phyloP scores from a whole-genome alignment of 2,329 filamentous ascomycete species.

The Fusarium verrucosum region DNA sequence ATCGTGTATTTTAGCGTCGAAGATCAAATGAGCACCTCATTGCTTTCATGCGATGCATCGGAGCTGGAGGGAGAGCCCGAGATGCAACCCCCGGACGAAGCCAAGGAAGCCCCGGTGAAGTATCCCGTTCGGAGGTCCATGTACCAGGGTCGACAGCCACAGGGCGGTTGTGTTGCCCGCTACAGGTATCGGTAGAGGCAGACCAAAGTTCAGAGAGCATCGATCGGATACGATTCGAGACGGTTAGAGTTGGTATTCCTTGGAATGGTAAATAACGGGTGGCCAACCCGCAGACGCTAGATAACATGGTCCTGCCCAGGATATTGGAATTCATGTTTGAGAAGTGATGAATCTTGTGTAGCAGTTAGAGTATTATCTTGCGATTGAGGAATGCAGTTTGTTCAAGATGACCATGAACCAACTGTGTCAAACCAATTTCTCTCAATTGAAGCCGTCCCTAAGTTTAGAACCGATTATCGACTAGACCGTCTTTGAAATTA shows the following conservation, averaged over 20 bases:
- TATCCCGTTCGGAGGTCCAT: slow-evolving; percentile 34
- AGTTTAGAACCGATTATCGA: not conserved
- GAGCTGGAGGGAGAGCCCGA: slow-evolving; percentile 36
- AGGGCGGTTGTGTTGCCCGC: slow-evolving; percentile 17
- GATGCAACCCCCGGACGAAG: slow-evolving; percentile 37
- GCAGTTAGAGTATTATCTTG: not conserved
- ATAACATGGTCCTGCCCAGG: slow-evolving; percentile 9
- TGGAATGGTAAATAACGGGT: slow-evolving; percentile 40
- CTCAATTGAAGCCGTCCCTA: not conserved
- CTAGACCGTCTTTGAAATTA: not conserved
- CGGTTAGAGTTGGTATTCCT: slow-evolving; percentile 26
- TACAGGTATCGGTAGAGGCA: slow-evolving; percentile 11
- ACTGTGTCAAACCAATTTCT: slow-evolving; percentile 14
- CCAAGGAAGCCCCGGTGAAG: slow-evolving; percentile 38
- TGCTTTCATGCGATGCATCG: no score
- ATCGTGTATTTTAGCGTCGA: slow-evolving; percentile 8
- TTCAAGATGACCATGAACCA: not conserved
- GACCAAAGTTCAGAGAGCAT: slow-evolving; percentile 3
- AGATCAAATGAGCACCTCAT: slow-evolving; percentile 9
- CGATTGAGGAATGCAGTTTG: not conserved
- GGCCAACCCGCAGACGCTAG: slow-evolving; percentile 40
- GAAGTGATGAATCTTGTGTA: slow-evolving; percentile 24
- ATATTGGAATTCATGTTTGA: slow-evolving; percentile 17
- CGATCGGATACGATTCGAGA: not conserved
- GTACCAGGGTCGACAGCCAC: slow-evolving; percentile 30